Evolutionary conservation across 2,329 filamentous ascomycete genomes (phyloP).

Genomic region (Aotearoamyces nothofagi): DNA sequence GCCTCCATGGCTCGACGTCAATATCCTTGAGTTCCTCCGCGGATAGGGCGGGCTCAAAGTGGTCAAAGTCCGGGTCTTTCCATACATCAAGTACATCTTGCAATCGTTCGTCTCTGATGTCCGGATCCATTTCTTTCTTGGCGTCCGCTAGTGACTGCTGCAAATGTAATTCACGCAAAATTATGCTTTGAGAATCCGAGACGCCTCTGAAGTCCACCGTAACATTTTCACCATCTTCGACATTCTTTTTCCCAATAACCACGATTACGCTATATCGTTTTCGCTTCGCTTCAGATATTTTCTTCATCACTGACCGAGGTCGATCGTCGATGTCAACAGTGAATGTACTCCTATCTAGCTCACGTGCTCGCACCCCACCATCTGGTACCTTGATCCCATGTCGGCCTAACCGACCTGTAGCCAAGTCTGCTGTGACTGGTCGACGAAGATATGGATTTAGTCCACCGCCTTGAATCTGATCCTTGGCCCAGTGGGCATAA

Average conservation of each 20-base stretch:
- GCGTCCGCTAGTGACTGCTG: background rate
- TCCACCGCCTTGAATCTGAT: conserved; percentile 1
- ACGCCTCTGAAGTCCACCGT: conserved; percentile 28
- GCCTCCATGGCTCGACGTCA: conserved; percentile 4
- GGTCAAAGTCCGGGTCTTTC: too few species aligned
- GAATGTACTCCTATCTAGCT: conserved; percentile 42
- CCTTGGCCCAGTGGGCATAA: conserved; percentile 8
- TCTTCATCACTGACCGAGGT: conserved; percentile 46
- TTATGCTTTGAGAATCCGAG: conserved; percentile 8
- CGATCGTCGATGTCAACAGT: conserved; percentile 57
- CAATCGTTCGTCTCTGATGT: too few species aligned
- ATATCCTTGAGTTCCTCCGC: conserved; percentile 7
- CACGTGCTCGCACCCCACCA: conserved; percentile 21
- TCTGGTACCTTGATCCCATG: conserved; percentile 10
- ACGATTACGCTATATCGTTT: conserved; percentile 63
- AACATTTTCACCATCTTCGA: conserved; percentile 37
- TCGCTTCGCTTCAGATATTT: conserved; percentile 54
- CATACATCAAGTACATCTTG: too few species aligned
- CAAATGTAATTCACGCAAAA: conserved; percentile 1
- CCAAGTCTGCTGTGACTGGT: background rate
- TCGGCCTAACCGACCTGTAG: background rate
- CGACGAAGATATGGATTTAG: background rate
- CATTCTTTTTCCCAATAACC: conserved; percentile 53
- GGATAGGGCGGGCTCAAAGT: too few species aligned
- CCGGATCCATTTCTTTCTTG: background rate